Conservation (phyloP, 805 yeast species). For the Candida suzukii region DNA sequence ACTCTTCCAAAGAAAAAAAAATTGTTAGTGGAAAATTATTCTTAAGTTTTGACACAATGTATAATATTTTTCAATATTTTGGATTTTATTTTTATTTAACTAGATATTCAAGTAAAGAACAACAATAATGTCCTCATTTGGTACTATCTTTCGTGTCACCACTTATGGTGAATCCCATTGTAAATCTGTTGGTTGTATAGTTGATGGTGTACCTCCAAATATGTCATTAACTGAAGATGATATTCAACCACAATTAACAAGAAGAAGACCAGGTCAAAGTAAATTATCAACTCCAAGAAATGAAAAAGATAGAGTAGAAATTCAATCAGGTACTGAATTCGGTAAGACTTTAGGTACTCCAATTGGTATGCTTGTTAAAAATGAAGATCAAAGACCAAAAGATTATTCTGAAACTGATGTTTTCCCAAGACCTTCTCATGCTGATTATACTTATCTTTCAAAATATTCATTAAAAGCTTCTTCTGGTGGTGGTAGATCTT, state of each 20-base stretch:
- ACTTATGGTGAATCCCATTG: slow-evolving; percentile 99
- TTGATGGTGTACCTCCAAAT: slow-evolving; percentile 98
- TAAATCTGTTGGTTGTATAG: slow-evolving; percentile 95
- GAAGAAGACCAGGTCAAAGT: slow-evolving; percentile 98
- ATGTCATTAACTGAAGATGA: slow-evolving; percentile 78
- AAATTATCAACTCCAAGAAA: slow-evolving; percentile 90
- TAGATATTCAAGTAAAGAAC: neutral
- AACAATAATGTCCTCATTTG: slow-evolving; percentile 64
- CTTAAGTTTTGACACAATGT: too few relatives aligned
- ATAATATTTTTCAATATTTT: too few relatives aligned
- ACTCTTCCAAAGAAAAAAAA: too few relatives aligned
- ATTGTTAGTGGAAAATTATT: too few relatives aligned
- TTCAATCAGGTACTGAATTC: slow-evolving; percentile 90
- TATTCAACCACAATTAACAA: slow-evolving; percentile 89
- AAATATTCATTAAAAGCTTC: slow-evolving; percentile 93
- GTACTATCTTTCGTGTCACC: slow-evolving; percentile 64
- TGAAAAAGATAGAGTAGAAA: slow-evolving; percentile 87
- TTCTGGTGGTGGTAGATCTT: slow-evolving; percentile 95
- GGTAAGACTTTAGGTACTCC: slow-evolving; percentile 94
- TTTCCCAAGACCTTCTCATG: slow-evolving; percentile 97
- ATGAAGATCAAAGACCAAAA: slow-evolving; percentile 95
- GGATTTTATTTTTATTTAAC: too few relatives aligned
- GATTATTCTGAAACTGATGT: slow-evolving; percentile 94
- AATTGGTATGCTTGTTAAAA: slow-evolving; percentile 84
- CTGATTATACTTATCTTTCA: slow-evolving; percentile 86